These are phyloP conservation scores for Mycosphaerella sp. DNA, from an alignment of 2,329 filamentous ascomycete genomes.

Conservation along the genomic window DNA sequence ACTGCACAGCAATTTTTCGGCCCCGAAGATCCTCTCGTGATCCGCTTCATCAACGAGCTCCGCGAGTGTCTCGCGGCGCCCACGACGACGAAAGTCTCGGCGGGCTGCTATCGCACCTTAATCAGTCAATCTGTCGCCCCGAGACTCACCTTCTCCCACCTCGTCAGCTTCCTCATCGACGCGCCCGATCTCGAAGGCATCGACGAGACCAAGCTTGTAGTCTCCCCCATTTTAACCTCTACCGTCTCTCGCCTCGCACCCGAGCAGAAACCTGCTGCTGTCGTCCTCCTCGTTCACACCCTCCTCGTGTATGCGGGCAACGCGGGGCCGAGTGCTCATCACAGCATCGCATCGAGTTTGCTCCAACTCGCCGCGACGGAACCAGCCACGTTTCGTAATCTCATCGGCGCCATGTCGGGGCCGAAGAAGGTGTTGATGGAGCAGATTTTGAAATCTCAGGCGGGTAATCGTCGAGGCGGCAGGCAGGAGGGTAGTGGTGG, in stretches of 20 bases:
- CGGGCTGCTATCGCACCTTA: slow-evolving; percentile 80
- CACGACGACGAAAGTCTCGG: slow-evolving; percentile 82
- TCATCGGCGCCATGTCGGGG: slow-evolving; percentile 64
- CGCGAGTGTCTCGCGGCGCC: slow-evolving; percentile 75
- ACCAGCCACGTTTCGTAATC: slow-evolving; percentile 63
- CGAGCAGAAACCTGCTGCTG: slow-evolving; percentile 45
- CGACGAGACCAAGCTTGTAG: slow-evolving; percentile 62
- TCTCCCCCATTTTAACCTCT: slow-evolving; percentile 69
- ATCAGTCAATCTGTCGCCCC: slow-evolving; percentile 69
- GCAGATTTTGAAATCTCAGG: slow-evolving; percentile 50
- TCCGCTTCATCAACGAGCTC: slow-evolving; percentile 70
- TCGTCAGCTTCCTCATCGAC: slow-evolving; percentile 64
- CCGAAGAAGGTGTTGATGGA: slow-evolving; percentile 69
- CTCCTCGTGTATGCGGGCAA: slow-evolving; percentile 68
- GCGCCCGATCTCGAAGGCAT: slow-evolving; percentile 64
- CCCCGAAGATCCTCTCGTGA: slow-evolving; percentile 66
- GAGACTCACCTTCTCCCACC: slow-evolving; percentile 60
- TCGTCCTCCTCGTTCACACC: slow-evolving; percentile 70
- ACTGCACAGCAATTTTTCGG: slow-evolving; percentile 58
- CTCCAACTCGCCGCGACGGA: slow-evolving; percentile 75
- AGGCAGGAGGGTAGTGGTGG: slow-evolving; percentile 37
- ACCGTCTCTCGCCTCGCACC: slow-evolving; percentile 50
- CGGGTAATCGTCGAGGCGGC: slow-evolving; percentile 39
- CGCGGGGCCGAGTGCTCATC: slow-evolving; percentile 45
- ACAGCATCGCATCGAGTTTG: slow-evolving; percentile 68